Evolutionary conservation across 306 rosid species (phyloP), one percentile per base, ranked within the genome.

Genomic region (Citrullus amarus): DNA sequence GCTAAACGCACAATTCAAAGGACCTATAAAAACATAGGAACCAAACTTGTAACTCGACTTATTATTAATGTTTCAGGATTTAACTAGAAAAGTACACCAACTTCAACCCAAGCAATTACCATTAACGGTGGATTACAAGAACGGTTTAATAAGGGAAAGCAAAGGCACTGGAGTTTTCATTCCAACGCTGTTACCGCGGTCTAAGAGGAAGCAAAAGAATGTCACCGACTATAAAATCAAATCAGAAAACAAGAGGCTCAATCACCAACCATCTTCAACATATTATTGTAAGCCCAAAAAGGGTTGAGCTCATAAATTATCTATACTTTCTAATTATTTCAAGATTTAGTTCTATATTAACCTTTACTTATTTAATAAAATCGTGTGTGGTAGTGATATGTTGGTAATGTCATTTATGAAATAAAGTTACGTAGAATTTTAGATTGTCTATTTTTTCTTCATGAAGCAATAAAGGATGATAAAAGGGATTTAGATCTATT

Each of bases 121-220:
- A 25, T 22, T 70, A 3, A 22, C 25, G 76, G 18, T 6, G 39
- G 76, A 22, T 70, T 48, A 70, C 38, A 20, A 70, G 39, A n/a
- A 70, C 1, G 7, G 3, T 0, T 70, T 70, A 1, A 3, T 7
- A 6, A 46, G 76, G 76, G 76, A 70, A 39, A 70, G 76, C 58
- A 70, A 70, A 46, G 76, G 76, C 13, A 70, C 58, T 10, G 76
- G 76, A 70, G 76, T 70, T 44, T 70, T 46, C 58, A 70, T 70
- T 15, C 76, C 58, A 20, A 2, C 39, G 0, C 38, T 13, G n/a
- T 43, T 39, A 9, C 75, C 75, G 2, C 36, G 14, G 13, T 20
- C 22, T 1, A 46, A 9, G 39, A 46, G 22, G 76, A 70, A 46
- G 20, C 76, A 46, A 9, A 46, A 3, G 6, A 50, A 46, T 5